Conservation (phyloP, 1,284 basidiomycete genomes). For the Papiliotrema laurentii region DNA sequence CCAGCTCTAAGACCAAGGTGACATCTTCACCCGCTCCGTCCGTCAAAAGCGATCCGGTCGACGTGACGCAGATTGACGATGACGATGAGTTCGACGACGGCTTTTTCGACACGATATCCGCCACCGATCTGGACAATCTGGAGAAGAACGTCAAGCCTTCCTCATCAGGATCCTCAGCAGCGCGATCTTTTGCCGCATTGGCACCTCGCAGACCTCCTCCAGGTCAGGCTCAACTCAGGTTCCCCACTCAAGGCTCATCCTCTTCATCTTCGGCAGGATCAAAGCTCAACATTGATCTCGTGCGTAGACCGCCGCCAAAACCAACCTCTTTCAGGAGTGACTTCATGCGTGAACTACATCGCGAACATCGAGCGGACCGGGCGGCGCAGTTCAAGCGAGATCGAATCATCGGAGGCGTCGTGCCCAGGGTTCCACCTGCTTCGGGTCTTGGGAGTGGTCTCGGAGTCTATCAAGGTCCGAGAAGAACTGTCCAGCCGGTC, state of each 20-base stretch:
- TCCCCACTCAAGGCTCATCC: not conserved
- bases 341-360: constrained; percentile 38
- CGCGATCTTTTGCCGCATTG: no score
- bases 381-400: constrained; percentile 11
- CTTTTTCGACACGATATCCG: constrained; percentile 33
- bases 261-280: constrained; percentile 9
- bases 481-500: constrained; percentile 9
- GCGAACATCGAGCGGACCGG: constrained; percentile 32
- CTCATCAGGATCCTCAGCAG: no score
- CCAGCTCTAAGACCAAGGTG: constrained; percentile 7
- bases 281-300: constrained; percentile 38
- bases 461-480: constrained; percentile 32
- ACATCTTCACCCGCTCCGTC: no score
- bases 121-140: constrained; percentile 35
- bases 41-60: not conserved
- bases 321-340: constrained; percentile 28
- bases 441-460: constrained; percentile 35
- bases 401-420: constrained; percentile 17
- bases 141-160: constrained; percentile 39
- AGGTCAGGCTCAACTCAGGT: constrained; percentile 5
- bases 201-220: constrained; percentile 1
- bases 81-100: constrained; percentile 36
- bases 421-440: constrained; percentile 25
- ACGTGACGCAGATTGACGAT: constrained; percentile 10
- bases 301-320: constrained; percentile 22